These are phyloP conservation scores for Oryza nivara DNA, from an alignment of 176 grass and related monocot genomes.

Conservation along the genomic window DNA sequence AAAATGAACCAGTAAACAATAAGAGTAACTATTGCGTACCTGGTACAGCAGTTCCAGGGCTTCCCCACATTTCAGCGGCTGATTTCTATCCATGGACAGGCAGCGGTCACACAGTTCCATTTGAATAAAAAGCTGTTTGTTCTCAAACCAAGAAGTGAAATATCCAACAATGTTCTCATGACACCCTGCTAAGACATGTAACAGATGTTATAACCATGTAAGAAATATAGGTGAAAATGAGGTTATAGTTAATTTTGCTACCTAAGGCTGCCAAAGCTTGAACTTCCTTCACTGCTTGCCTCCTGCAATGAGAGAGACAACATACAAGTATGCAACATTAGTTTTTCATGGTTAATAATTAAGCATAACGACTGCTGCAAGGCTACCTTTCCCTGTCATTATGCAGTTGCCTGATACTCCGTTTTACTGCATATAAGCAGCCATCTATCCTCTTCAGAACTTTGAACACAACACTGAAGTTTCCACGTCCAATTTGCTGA, in stretches of 20 bases:
- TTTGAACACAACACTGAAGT: constrained; percentile 95
- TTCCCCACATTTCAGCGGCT: constrained; percentile 55
- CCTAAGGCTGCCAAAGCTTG: constrained; percentile 96
- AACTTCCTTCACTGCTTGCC: constrained; percentile 87
- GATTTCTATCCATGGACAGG: constrained; percentile 50
- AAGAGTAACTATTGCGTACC: constrained; percentile 42
- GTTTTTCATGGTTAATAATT: neutral
- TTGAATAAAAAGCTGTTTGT: constrained; percentile 85
- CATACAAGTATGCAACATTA: constrained; percentile 37
- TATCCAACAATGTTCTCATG: constrained; percentile 95
- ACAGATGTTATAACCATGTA: constrained; percentile 21
- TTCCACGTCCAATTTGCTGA: constrained; percentile 91
- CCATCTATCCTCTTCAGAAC: constrained; percentile 97
- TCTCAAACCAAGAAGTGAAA: constrained; percentile 98
- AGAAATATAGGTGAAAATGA: constrained; percentile 17
- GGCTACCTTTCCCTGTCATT: constrained; percentile 88
- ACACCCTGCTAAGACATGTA: constrained; percentile 53
- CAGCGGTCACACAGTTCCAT: constrained; percentile 88
- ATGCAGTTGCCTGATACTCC: constrained; percentile 71
- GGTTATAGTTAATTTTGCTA: constrained; percentile 35
- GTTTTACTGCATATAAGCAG: constrained; percentile 94
- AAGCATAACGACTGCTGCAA: constrained; percentile 19
- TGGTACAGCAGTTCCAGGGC: constrained; percentile 80
- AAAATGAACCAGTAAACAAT: neutral
- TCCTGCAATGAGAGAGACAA: constrained; percentile 60